Conservation (phyloP, 495 filamentous ascomycete species). For the Hypoxylon perforatum region DNA sequence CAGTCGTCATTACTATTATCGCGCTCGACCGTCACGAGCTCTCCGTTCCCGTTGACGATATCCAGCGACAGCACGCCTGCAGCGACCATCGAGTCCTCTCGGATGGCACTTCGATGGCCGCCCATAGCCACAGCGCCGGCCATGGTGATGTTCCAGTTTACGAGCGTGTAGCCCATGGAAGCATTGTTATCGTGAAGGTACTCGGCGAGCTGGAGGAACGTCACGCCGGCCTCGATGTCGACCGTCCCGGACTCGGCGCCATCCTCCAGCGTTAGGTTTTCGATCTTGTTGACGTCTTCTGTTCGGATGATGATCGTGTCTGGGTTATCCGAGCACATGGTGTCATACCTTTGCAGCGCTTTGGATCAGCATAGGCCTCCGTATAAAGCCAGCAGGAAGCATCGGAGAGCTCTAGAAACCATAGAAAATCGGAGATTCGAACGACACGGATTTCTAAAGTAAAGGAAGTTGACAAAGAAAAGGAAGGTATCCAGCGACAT, state of each 20-base stretch:
- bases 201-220: constrained; percentile 62
- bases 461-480: constrained; percentile 7
- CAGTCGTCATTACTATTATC: constrained; percentile 57
- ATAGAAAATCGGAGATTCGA: not conserved
- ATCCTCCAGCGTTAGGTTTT: constrained; percentile 50
- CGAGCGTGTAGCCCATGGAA: constrained; percentile 60
- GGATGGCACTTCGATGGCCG: constrained; percentile 57
- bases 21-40: constrained; percentile 51
- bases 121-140: constrained; percentile 63
- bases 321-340: constrained; percentile 57
- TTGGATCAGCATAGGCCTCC: constrained; percentile 6
- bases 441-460: not conserved
- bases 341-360: constrained; percentile 52
- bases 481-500: not conserved
- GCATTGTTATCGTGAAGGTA: constrained; percentile 57
- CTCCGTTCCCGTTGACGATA: constrained; percentile 59
- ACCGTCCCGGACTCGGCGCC: constrained; percentile 53
- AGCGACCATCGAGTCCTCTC: constrained; percentile 63
- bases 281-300: constrained; percentile 55
- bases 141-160: constrained; percentile 65
- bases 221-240: constrained; percentile 60
- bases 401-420: not conserved
- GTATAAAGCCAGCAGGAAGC: not conserved
- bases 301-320: constrained; percentile 59
- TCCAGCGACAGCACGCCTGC: constrained; percentile 59